These are phyloP conservation scores for Favolaschia claudopus DNA, from an alignment of 768 basidiomycete species.

Conservation along the genomic window DNA sequence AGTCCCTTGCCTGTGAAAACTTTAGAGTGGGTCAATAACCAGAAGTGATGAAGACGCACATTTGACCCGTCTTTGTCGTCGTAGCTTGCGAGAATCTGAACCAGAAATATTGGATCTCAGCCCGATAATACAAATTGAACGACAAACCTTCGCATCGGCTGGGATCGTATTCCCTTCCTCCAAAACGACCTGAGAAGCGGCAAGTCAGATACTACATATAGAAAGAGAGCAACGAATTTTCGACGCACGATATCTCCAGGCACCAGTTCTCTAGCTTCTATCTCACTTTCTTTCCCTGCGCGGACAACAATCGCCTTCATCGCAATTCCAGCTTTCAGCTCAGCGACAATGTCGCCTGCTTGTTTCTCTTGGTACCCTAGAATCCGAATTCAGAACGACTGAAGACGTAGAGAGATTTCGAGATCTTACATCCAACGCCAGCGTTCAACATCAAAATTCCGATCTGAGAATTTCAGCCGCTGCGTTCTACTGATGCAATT, in stretches of 20 bases:
- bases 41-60: constrained; percentile 23
- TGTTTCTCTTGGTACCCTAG: constrained; percentile 45
- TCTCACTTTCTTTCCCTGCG: constrained; percentile 48
- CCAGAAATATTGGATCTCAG: constrained; percentile 35
- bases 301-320: constrained; percentile 48
- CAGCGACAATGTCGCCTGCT: constrained; percentile 56
- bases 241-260: constrained; percentile 49
- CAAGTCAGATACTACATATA: background rate
- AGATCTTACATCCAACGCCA: constrained; percentile 39
- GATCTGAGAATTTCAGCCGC: constrained; percentile 36
- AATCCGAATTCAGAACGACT: too few species aligned
- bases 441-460: constrained; percentile 52
- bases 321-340: constrained; percentile 58
- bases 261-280: constrained; percentile 53
- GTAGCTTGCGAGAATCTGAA: constrained; percentile 49
- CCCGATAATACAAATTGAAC: background rate
- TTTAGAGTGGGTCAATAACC: constrained; percentile 23
- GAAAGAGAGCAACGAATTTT: background rate
- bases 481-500: background rate
- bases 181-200: constrained; percentile 34
- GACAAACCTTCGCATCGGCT: constrained; percentile 47
- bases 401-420: too few species aligned
- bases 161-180: constrained; percentile 56
- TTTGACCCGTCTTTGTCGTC: constrained; percentile 43
- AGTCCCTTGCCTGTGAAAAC: background rate